Evolutionary conservation across 345 rosid species (phyloP).

Genomic region (Carallia brachiata): DNA sequence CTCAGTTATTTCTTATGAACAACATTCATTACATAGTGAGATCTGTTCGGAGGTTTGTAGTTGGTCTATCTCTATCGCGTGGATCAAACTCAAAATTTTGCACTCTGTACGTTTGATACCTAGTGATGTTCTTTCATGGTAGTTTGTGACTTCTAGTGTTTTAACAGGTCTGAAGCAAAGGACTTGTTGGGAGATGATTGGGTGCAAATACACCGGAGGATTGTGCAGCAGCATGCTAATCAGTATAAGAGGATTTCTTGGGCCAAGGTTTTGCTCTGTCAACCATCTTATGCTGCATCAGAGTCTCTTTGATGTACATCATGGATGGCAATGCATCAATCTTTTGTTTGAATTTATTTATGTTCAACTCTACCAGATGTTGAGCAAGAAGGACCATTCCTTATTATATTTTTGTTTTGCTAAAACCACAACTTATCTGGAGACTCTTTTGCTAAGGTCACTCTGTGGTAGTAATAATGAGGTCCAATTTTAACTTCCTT

Average conservation of each 20-base stretch:
- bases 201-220: slow-evolving; percentile 96
- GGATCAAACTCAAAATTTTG: slow-evolving; percentile 5
- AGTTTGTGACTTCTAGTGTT: not conserved
- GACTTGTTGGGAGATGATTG: slow-evolving; percentile 96
- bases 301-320: not conserved
- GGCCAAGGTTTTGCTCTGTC: slow-evolving; percentile 65
- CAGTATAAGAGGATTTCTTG: slow-evolving; percentile 95
- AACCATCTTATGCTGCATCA: not conserved
- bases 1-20: slow-evolving; percentile 96
- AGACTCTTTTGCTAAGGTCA: too few relatives aligned
- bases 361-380: not conserved
- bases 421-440: too few relatives aligned
- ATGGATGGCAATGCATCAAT: slow-evolving; percentile 2
- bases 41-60: slow-evolving; percentile 79
- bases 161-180: slow-evolving; percentile 90
- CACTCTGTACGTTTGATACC: slow-evolving; percentile 4
- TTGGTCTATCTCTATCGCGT: too few relatives aligned
- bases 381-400: not conserved
- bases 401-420: too few relatives aligned
- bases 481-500: not conserved
- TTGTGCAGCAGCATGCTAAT: slow-evolving; percentile 96
- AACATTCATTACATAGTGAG: slow-evolving; percentile 95
- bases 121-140: not conserved
- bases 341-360: not conserved
- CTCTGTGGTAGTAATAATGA: too few relatives aligned